Percentiles rank a stretch among this genome's conserved stretches.
Evolutionary conservation across 2,329 filamentous ascomycete genomes (phyloP).

Genomic region (Talaromyces funiculosus): DNA sequence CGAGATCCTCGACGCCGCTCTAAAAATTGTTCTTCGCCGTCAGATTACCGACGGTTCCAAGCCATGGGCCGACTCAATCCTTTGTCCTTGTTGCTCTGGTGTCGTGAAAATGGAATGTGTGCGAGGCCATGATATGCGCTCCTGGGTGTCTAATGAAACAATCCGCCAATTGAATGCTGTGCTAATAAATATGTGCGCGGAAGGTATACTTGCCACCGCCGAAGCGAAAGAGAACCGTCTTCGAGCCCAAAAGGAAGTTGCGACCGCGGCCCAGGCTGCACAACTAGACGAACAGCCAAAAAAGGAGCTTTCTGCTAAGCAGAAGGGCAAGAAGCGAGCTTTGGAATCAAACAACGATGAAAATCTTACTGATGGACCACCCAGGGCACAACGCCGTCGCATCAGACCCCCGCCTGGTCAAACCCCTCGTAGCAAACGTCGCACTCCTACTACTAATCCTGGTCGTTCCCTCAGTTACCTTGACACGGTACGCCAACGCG

Average conservation of each 20-base stretch:
- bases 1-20: constrained; percentile 8
- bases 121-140: constrained; percentile 2
- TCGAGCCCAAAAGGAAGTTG: background rate
- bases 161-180: background rate
- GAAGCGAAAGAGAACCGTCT: background rate
- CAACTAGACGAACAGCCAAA: background rate
- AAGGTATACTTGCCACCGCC: constrained; percentile 1
- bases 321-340: constrained; percentile 9
- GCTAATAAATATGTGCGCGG: constrained; percentile 7
- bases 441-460: background rate
- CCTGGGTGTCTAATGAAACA: background rate
- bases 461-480: background rate
- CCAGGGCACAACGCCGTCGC: constrained; percentile 7
- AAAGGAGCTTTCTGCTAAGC: background rate
- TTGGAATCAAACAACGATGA: constrained; percentile 5
- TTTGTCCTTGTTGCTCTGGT: constrained; percentile 10
- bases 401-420: background rate
- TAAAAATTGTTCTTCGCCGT: constrained; percentile 4
- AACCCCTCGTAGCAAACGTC: constrained; percentile 5
- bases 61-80: background rate
- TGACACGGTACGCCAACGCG: constrained; percentile 2
- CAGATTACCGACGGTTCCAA: background rate
- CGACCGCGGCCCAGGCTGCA: background rate
- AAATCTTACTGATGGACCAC: constrained; percentile 1
- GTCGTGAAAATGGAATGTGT: constrained; percentile 3